Evolutionary conservation across 2,329 filamentous ascomycete species (phyloP).

Genomic region (Rhytidhysteron rufulum): DNA sequence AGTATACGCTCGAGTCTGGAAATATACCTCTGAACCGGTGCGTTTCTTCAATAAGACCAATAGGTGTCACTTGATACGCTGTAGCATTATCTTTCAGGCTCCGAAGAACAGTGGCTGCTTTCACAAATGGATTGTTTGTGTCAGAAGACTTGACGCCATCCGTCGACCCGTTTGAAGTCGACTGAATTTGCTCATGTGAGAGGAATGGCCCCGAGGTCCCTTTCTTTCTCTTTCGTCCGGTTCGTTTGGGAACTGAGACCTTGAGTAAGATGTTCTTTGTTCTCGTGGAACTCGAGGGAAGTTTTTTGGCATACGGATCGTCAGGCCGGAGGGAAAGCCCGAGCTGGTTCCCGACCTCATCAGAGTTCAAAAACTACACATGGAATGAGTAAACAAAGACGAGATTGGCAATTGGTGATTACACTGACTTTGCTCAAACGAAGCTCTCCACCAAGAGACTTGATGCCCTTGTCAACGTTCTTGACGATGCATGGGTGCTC

Average conservation of each 20-base stretch:
- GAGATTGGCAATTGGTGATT: not conserved
- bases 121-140: conserved; percentile 11
- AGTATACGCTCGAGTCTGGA: too few species aligned
- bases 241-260: conserved; percentile 80
- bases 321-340: conserved; percentile 76
- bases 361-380: conserved; percentile 43
- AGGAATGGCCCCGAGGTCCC: conserved; percentile 64
- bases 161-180: conserved; percentile 2
- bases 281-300: conserved; percentile 70
- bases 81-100: conserved; percentile 68
- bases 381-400: not conserved
- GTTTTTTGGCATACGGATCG: conserved; percentile 72
- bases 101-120: conserved; percentile 49
- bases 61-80: conserved; percentile 63
- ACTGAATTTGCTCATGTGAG: conserved; percentile 27
- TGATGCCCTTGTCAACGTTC: conserved; percentile 61
- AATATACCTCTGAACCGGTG: conserved; percentile 76
- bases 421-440: conserved; percentile 51
- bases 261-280: conserved; percentile 85
- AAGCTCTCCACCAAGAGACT: conserved; percentile 56
- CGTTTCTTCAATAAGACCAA: conserved; percentile 71
- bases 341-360: conserved; percentile 47
- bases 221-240: conserved; percentile 78
- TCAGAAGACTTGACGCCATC: not conserved
- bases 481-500: conserved; percentile 66